Evolutionary conservation across 139 green algal genomes (phyloP).

Genomic region (Volvox reticuliferus): DNA sequence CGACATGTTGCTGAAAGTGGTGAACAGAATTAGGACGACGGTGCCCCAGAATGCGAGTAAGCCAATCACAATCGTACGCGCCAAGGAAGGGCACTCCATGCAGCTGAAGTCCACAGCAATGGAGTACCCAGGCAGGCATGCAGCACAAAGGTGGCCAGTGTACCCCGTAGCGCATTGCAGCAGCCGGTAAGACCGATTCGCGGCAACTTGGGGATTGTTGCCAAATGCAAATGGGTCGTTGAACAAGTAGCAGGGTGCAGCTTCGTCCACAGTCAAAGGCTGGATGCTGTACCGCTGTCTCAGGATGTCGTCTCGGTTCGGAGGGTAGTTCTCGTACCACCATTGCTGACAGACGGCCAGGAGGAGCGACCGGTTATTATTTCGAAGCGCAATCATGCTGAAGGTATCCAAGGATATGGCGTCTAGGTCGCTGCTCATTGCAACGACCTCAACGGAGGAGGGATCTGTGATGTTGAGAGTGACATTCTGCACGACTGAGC

Average conservation of each 20-base stretch:
- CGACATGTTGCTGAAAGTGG: not conserved
- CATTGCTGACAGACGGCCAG: not conserved
- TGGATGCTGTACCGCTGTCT: not conserved
- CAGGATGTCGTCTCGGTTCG: not conserved
- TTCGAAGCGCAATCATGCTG: not conserved
- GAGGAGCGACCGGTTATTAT: not conserved
- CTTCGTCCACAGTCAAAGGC: not conserved
- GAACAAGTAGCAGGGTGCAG: not conserved
- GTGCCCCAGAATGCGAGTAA: not conserved
- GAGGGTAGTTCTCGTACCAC: not conserved
- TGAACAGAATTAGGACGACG: not conserved
- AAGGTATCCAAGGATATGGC: not conserved
- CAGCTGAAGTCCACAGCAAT: not conserved
- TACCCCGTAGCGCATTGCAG: conserved; percentile 3
- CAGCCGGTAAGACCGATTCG: not conserved
- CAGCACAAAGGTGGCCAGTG: conserved; percentile 1
- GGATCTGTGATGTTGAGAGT: not conserved
- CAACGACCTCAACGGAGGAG: not conserved
- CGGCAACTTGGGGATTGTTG: not conserved
- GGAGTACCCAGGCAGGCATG: conserved; percentile 2
- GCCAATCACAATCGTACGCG: not conserved
- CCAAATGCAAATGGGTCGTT: not conserved
- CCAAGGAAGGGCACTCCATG: not conserved
- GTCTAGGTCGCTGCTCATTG: not conserved
- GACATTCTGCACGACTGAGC: not conserved